Percentiles rank a stretch among this genome's conserved stretches.
phyloP scores from a whole-genome alignment of 2,329 filamentous ascomycete species.

The Alternaria atra region DNA sequence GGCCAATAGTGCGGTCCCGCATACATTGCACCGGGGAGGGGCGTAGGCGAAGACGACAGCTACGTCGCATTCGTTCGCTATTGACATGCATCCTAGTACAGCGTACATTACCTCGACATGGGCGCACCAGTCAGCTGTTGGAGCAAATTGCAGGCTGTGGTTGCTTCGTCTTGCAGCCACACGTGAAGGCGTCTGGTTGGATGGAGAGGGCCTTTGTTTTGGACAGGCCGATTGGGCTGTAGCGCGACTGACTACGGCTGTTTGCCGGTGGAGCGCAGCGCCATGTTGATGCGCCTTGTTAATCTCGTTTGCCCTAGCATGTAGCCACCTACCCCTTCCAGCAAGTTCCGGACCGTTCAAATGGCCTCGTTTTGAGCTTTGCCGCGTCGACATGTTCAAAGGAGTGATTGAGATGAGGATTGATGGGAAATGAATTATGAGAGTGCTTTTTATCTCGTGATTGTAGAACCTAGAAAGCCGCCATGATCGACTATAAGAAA shows the following conservation, averaged over 20 bases:
- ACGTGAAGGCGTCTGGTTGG: not conserved
- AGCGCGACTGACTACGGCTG: constrained; percentile 6
- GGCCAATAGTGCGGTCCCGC: constrained; percentile 19
- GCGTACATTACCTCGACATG: not conserved
- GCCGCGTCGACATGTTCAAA: not conserved
- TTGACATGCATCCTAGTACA: constrained; percentile 4
- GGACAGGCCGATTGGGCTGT: not conserved
- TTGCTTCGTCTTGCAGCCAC: not conserved
- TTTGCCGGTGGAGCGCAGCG: constrained; percentile 3
- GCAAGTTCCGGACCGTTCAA: constrained; percentile 4
- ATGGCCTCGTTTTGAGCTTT: not conserved
- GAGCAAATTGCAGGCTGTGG: not conserved
- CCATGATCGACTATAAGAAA: constrained; percentile 35
- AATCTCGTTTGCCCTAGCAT: constrained; percentile 33
- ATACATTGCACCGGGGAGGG: constrained; percentile 1
- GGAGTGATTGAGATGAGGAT: not conserved
- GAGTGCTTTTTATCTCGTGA: constrained; percentile 21
- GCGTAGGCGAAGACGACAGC: constrained; percentile 4
- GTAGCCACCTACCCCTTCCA: constrained; percentile 20
- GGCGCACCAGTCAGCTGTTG: not conserved
- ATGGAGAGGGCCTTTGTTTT: not conserved
- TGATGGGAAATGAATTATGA: constrained; percentile 7
- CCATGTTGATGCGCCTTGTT: constrained; percentile 31
- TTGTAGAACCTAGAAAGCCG: constrained; percentile 40
- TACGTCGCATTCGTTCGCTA: not conserved